These are phyloP conservation scores for Vaccinium myrtillus DNA, from an alignment of 148 eudicot species.

Conservation along the genomic window DNA sequence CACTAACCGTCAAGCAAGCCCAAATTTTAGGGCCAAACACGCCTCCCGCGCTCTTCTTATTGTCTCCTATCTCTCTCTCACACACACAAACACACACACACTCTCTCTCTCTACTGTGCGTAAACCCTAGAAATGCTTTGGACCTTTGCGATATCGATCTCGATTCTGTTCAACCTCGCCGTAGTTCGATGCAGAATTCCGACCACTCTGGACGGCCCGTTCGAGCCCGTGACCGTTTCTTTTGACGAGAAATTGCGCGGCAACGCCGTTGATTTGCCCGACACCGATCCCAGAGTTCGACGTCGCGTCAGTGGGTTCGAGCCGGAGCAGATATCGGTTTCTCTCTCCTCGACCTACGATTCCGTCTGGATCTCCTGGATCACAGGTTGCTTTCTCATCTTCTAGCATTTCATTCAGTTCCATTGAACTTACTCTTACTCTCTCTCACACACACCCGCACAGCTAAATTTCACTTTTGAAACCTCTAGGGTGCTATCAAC, in stretches of 20 bases:
- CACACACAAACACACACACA: not conserved
- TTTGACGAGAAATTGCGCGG: constrained; percentile 72
- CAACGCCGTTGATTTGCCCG: constrained; percentile 76
- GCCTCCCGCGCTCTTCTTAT: not conserved
- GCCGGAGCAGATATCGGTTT: constrained; percentile 85
- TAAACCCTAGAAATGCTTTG: constrained; percentile 17
- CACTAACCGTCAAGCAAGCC: not conserved
- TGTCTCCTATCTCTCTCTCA: not conserved
- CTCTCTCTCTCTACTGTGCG: not conserved
- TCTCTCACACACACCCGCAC: no score
- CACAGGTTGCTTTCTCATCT: constrained; percentile 50
- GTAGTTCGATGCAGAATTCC: constrained; percentile 35
- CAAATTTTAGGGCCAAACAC: not conserved
- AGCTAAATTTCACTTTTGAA: no score
- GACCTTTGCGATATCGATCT: not conserved
- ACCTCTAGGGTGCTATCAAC: no score
- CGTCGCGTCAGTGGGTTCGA: constrained; percentile 58
- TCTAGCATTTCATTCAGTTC: not conserved
- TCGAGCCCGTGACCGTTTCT: constrained; percentile 67
- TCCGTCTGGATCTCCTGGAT: constrained; percentile 98
- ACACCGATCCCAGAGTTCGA: constrained; percentile 68
- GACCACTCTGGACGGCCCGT: constrained; percentile 90
- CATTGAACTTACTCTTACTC: not conserved
- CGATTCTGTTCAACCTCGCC: constrained; percentile 13
- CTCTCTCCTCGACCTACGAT: constrained; percentile 67